These are phyloP conservation scores for Endoconidiophora polonica DNA, from an alignment of 2,329 filamentous ascomycete genomes.

Conservation along the genomic window DNA sequence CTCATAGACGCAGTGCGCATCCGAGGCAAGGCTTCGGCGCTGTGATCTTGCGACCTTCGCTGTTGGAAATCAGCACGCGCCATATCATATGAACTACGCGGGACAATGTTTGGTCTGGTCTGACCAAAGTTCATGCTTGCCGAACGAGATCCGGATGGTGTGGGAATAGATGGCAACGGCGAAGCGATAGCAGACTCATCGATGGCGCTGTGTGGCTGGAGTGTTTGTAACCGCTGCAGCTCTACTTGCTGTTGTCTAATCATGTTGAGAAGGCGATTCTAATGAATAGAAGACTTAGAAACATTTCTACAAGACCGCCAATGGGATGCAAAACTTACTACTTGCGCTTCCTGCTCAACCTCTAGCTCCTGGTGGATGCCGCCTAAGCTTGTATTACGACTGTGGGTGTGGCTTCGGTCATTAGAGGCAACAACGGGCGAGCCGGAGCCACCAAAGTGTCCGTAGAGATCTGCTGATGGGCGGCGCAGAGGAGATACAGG, in stretches of 20 bases:
- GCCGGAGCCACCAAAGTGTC: constrained; percentile 17
- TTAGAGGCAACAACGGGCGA: constrained; percentile 26
- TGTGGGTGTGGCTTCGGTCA: constrained; percentile 40
- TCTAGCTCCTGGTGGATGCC: constrained; percentile 67
- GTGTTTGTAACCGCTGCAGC: constrained; percentile 41
- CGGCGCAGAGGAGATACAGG: constrained; percentile 14
- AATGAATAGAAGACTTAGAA: background rate
- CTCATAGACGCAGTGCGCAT: constrained; percentile 41
- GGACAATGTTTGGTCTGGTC: constrained; percentile 22
- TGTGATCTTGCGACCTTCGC: constrained; percentile 26
- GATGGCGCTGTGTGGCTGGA: constrained; percentile 26
- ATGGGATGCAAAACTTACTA: constrained; percentile 32
- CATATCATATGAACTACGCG: constrained; percentile 43
- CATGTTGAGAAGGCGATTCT: constrained; percentile 63
- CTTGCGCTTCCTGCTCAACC: constrained; percentile 63
- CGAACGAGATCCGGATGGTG: constrained; percentile 7
- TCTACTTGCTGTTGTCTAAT: constrained; percentile 62
- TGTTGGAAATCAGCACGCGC: constrained; percentile 39
- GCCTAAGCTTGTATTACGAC: constrained; percentile 52
- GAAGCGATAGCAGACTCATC: constrained; percentile 31
- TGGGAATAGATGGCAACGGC: constrained; percentile 21
- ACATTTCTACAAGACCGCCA: too few relatives aligned
- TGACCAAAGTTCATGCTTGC: constrained; percentile 27
- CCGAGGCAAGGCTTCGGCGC: constrained; percentile 35
- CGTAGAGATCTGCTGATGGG: background rate